Conservation (phyloP, 75 land plant genomes). For the Selaginella tamariscina region DNA sequence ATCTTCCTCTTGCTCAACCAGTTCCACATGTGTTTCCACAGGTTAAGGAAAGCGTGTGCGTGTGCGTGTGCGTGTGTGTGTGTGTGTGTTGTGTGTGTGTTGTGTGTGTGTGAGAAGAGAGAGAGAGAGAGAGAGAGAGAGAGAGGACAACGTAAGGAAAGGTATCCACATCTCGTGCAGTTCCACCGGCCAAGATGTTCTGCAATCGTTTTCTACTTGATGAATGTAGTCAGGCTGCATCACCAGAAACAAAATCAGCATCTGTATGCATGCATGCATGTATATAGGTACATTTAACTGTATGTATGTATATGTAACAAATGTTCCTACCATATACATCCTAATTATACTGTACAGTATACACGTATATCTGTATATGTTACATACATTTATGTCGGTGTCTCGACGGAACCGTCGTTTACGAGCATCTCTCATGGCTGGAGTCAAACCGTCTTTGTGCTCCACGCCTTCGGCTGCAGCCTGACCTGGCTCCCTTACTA, state of each 20-base stretch:
- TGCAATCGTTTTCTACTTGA: slow-evolving; percentile 66
- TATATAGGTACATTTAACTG: too few species aligned
- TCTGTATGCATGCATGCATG: too few species aligned
- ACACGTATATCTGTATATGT: neutral
- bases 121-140: neutral
- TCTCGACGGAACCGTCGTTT: slow-evolving; percentile 79
- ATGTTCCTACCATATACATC: too few species aligned
- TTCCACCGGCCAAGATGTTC: slow-evolving; percentile 63
- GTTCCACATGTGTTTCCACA: neutral
- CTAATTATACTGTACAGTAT: too few species aligned
- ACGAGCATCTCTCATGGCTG: slow-evolving; percentile 92
- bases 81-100: too few species aligned
- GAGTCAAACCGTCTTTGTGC: slow-evolving; percentile 78
- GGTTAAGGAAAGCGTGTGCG: neutral
- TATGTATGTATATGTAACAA: too few species aligned
- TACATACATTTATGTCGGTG: slow-evolving; percentile 64
- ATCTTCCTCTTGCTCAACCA: neutral
- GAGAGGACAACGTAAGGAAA: slow-evolving; percentile 18
- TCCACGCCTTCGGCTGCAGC: slow-evolving; percentile 60
- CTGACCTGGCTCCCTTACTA: slow-evolving; percentile 65
- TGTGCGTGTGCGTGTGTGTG: too few species aligned
- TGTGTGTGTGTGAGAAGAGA: too few species aligned
- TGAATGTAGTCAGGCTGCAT: slow-evolving; percentile 86
- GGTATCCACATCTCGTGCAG: slow-evolving; percentile 69
- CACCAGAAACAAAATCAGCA: neutral